A percentile compares a stretch with the other conserved stretches of the same genome.
Evolutionary conservation across 257 asterid species (phyloP).

Genomic region (Cynanchum wilfordii): DNA sequence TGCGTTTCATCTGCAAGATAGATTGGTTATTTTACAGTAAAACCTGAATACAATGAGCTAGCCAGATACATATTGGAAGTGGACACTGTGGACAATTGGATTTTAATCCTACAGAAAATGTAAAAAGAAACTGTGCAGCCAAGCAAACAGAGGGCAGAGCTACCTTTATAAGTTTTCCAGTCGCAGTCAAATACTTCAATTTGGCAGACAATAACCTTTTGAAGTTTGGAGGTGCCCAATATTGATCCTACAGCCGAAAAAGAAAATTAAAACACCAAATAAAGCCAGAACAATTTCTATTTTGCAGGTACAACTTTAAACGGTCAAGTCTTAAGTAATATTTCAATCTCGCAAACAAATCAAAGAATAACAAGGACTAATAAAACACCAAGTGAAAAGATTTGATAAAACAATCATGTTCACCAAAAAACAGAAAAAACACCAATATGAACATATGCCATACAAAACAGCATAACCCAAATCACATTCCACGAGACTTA

Average conservation of each 20-base stretch:
- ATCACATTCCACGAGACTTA: no score
- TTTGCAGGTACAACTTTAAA: background rate
- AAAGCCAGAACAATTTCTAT: background rate
- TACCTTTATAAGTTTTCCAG: conserved; percentile 82
- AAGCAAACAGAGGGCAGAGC: conserved; percentile 14
- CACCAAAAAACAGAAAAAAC: background rate
- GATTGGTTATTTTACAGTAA: conserved; percentile 2
- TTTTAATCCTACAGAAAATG: background rate
- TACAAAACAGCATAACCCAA: no score
- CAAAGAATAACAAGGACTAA: background rate
- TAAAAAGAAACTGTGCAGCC: background rate
- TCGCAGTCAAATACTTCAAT: conserved; percentile 71
- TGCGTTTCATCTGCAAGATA: conserved; percentile 58
- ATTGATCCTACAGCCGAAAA: conserved; percentile 53
- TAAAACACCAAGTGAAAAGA: background rate
- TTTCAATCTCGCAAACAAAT: background rate
- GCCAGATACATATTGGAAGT: background rate
- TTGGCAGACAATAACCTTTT: conserved; percentile 82
- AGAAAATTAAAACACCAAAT: background rate
- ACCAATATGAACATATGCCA: no score
- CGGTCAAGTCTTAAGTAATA: background rate
- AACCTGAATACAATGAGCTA: background rate
- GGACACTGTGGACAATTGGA: background rate
- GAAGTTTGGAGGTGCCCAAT: conserved; percentile 93
- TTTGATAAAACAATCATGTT: background rate